Evolutionary conservation across 495 filamentous ascomycete genomes (phyloP).

Genomic region (Podospora comata): DNA sequence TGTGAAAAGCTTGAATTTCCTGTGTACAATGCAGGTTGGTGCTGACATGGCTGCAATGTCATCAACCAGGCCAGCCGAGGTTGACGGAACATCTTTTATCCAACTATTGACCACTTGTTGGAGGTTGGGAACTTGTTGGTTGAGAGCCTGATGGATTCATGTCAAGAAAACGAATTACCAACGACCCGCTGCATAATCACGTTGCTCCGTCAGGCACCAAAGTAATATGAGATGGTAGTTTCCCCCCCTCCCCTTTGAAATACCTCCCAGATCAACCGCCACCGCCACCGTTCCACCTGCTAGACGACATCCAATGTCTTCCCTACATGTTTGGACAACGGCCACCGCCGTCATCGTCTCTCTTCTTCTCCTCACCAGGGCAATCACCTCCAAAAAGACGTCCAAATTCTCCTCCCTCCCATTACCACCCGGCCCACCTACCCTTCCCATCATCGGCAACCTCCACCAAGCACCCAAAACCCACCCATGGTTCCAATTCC

Average conservation of each 20-base stretch:
- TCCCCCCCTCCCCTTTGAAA: too few relatives aligned
- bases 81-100: too few relatives aligned
- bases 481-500: constrained; percentile 53
- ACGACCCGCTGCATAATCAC: too few relatives aligned
- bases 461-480: constrained; percentile 48
- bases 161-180: too few relatives aligned
- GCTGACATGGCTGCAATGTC: not conserved
- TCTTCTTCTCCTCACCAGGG: not conserved
- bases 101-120: too few relatives aligned
- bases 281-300: too few relatives aligned
- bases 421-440: constrained; percentile 55
- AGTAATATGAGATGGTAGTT: too few relatives aligned
- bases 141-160: too few relatives aligned
- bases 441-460: constrained; percentile 57
- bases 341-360: not conserved
- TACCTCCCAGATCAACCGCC: too few relatives aligned
- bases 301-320: too few relatives aligned
- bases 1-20: not conserved
- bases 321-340: not conserved
- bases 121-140: too few relatives aligned
- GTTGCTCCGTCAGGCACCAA: too few relatives aligned
- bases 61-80: not conserved
- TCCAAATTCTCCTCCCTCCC: constrained; percentile 6
- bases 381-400: not conserved
- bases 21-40: not conserved